Evolutionary conservation across 1,139 yeast species (phyloP).

Genomic region (Candida sojae): DNA sequence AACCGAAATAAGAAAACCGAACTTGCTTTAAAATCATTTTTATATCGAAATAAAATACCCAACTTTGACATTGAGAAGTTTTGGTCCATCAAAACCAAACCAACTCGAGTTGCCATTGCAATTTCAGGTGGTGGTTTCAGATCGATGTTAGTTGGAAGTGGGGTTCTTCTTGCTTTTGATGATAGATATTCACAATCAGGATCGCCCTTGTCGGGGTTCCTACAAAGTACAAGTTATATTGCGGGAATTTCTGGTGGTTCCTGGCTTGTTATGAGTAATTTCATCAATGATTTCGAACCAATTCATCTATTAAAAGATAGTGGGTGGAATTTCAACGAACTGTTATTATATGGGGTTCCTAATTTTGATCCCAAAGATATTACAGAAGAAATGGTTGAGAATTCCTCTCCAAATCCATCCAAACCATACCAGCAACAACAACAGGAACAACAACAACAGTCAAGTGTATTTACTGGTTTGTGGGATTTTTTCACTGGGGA

Average conservation of each 20-base stretch:
- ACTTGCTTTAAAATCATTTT: slow-evolving; percentile 28
- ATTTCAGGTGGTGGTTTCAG: slow-evolving; percentile 78
- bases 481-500: slow-evolving; percentile 16
- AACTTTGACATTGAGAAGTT: slow-evolving; percentile 31
- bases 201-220: slow-evolving; percentile 48
- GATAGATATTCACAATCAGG: slow-evolving; percentile 35
- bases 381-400: slow-evolving; percentile 1
- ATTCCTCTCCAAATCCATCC: not conserved
- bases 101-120: slow-evolving; percentile 53
- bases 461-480: slow-evolving; percentile 47
- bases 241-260: slow-evolving; percentile 75
- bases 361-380: slow-evolving; percentile 28
- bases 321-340: slow-evolving; percentile 48
- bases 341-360: slow-evolving; percentile 58
- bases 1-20: slow-evolving; percentile 35
- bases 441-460: slow-evolving; percentile 51
- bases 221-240: slow-evolving; percentile 56
- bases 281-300: slow-evolving; percentile 47
- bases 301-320: slow-evolving; percentile 32
- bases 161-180: slow-evolving; percentile 58
- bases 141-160: slow-evolving; percentile 68
- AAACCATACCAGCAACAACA: not conserved
- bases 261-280: slow-evolving; percentile 58
- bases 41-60: slow-evolving; percentile 39
- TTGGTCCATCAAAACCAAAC: slow-evolving; percentile 18